phyloP scores from a whole-genome alignment of 257 asterid genomes.

The Solanum bukasovii region DNA sequence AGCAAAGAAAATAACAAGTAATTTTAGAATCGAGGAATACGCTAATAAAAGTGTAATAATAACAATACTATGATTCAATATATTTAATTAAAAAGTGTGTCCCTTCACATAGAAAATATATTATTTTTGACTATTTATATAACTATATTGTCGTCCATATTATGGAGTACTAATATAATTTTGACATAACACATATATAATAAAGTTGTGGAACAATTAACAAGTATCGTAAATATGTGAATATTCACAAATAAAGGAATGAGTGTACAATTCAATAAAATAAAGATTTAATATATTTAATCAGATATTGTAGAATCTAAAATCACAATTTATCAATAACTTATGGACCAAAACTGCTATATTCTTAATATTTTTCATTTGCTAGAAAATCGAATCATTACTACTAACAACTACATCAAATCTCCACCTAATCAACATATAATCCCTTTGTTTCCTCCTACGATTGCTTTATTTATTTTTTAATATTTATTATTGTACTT shows the following conservation, averaged over 20 bases:
- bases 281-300: background rate
- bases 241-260: background rate
- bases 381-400: conserved; percentile 17
- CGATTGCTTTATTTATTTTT: background rate
- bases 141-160: background rate
- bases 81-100: background rate
- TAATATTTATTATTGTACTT: background rate
- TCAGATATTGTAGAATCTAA: background rate
- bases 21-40: too few species aligned
- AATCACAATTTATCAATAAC: background rate
- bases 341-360: background rate
- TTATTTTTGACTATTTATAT: background rate
- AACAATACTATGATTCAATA: background rate
- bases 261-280: background rate
- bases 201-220: background rate
- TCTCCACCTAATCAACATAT: conserved; percentile 23
- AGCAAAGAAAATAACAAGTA: too few species aligned
- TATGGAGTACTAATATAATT: background rate
- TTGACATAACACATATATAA: background rate
- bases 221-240: background rate
- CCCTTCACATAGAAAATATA: background rate
- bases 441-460: conserved; percentile 29
- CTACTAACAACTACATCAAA: conserved; percentile 17
- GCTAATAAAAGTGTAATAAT: too few species aligned
- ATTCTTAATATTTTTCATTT: background rate